Conservation (phyloP, 306 rosid genomes). For the Hippophae gyantsensis region DNA sequence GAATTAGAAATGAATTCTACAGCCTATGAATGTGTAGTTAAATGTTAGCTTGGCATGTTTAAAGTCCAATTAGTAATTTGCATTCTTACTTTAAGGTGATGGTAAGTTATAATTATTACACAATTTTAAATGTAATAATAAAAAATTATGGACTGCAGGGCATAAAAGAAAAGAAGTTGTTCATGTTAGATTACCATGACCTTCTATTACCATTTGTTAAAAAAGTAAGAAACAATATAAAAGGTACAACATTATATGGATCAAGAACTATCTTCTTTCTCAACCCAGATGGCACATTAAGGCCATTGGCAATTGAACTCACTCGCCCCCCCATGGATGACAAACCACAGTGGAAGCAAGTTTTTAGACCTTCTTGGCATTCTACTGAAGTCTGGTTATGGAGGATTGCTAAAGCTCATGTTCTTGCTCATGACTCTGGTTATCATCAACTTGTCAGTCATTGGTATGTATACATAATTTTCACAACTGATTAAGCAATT, state of each 20-base stretch:
- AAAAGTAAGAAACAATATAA: conserved; percentile 33
- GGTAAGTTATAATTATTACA: no score
- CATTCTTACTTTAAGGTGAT: no score
- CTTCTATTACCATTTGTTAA: conserved; percentile 52
- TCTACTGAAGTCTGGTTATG: conserved; percentile 76
- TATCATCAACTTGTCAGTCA: conserved; percentile 79
- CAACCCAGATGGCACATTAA: conserved; percentile 32
- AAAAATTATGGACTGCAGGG: conserved; percentile 32
- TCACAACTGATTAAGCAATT: no score
- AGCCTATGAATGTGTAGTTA: no score
- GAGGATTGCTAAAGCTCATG: conserved; percentile 82
- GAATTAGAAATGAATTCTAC: no score
- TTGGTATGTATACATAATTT: conserved; percentile 33
- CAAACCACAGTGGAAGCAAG: conserved; percentile 65
- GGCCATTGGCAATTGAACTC: conserved; percentile 66
- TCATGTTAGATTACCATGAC: conserved; percentile 73
- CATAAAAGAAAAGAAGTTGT: conserved; percentile 49
- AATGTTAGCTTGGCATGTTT: neutral
- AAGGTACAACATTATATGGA: conserved; percentile 69
- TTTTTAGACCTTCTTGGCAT: conserved; percentile 42
- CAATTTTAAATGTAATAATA: neutral
- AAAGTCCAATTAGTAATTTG: neutral
- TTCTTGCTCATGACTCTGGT: conserved; percentile 76
- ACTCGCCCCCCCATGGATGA: conserved; percentile 57
- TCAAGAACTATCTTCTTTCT: conserved; percentile 70